These are phyloP conservation scores for Cytospora piceicola DNA, from an alignment of 2,329 filamentous ascomycete genomes.

Conservation along the genomic window DNA sequence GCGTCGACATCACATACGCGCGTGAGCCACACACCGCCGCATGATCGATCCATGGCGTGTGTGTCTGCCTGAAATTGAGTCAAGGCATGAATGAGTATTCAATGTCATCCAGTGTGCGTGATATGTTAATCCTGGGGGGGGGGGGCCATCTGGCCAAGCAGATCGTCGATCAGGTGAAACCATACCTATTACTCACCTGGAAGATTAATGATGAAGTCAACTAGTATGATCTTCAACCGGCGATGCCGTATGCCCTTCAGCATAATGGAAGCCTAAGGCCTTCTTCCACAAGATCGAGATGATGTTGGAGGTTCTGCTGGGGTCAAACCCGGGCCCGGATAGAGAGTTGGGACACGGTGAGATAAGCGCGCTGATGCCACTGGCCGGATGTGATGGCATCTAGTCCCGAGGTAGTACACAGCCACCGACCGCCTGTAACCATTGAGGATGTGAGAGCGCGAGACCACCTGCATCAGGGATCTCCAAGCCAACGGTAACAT, in stretches of 20 bases:
- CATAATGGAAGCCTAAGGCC: slow-evolving; percentile 7
- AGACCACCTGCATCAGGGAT: slow-evolving; percentile 11
- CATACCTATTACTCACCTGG: slow-evolving; percentile 17
- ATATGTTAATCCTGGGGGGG: neutral
- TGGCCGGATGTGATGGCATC: slow-evolving; percentile 12
- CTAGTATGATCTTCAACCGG: slow-evolving; percentile 14
- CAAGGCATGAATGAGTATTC: slow-evolving; percentile 13
- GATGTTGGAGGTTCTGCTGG: slow-evolving; percentile 8
- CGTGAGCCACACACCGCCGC: neutral
- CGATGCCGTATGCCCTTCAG: slow-evolving; percentile 21
- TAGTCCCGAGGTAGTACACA: slow-evolving; percentile 23
- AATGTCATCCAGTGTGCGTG: slow-evolving; percentile 8
- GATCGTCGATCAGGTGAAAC: slow-evolving; percentile 25
- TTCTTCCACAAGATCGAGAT: neutral
- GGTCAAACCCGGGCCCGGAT: slow-evolving; percentile 7
- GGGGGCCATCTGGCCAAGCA: slow-evolving; percentile 16
- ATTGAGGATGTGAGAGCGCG: neutral
- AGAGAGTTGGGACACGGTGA: slow-evolving; percentile 8
- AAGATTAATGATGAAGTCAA: slow-evolving; percentile 3
- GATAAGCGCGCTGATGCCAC: slow-evolving; percentile 15
- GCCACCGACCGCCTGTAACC: slow-evolving; percentile 19
- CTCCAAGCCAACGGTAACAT: neutral
- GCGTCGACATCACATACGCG: neutral
- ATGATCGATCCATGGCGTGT: slow-evolving; percentile 7
- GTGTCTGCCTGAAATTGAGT: slow-evolving; percentile 18